Conservation (phyloP, 768 basidiomycete genomes). For the Pleurotus djamor region DNA sequence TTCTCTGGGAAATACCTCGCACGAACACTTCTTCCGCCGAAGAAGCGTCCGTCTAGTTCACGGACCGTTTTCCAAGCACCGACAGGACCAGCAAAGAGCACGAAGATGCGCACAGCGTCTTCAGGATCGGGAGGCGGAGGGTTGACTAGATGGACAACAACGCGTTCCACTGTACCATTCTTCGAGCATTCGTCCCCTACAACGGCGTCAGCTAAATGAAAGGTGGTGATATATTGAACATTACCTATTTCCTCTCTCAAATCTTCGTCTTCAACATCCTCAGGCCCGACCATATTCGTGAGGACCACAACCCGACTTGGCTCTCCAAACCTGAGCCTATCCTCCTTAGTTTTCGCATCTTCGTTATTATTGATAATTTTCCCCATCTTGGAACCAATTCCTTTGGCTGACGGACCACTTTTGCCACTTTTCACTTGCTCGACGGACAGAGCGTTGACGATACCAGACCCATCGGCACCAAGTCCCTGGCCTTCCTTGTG, state of each 20-base stretch:
- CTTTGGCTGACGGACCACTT: conserved; percentile 26
- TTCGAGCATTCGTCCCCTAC: conserved; percentile 89
- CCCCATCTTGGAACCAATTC: conserved; percentile 70
- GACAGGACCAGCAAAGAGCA: conserved; percentile 85
- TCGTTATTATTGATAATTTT: conserved; percentile 91
- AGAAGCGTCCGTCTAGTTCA: conserved; percentile 90
- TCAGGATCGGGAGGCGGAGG: conserved; percentile 64
- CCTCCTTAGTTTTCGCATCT: conserved; percentile 74
- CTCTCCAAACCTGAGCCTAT: conserved; percentile 80
- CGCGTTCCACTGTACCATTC: conserved; percentile 90
- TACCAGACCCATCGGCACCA: conserved; percentile 80
- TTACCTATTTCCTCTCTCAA: conserved; percentile 84
- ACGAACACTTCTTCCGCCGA: conserved; percentile 81
- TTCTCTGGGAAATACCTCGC: conserved; percentile 80
- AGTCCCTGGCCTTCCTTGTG: conserved; percentile 94
- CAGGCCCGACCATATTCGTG: conserved; percentile 84
- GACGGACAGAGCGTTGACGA: conserved; percentile 85
- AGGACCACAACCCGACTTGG: conserved; percentile 89
- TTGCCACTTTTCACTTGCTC: conserved; percentile 58
- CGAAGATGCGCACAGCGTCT: conserved; percentile 91
- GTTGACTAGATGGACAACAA: conserved; percentile 76
- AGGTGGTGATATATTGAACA: conserved; percentile 14
- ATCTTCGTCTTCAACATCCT: conserved; percentile 85
- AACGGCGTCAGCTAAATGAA: background rate
- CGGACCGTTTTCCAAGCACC: conserved; percentile 97